These are phyloP conservation scores for Gracilaria vermiculophylla DNA, from an alignment of 23 red algal species.

Conservation along the genomic window DNA sequence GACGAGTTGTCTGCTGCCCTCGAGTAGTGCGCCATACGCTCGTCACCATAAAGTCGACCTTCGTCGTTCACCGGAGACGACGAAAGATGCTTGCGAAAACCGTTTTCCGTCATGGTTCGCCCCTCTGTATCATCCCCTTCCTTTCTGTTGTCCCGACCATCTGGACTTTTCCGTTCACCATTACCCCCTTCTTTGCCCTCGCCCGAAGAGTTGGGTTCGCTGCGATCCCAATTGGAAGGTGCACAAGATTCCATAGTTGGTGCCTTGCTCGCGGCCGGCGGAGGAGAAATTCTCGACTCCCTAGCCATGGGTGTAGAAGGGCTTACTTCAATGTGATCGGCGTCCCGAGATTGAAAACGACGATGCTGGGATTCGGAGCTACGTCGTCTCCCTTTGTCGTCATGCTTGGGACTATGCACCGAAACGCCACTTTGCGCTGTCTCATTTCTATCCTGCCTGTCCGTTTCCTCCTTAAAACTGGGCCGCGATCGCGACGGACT, in stretches of 20 bases:
- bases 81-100: constrained; percentile 1
- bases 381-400: not conserved
- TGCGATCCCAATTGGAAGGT: not conserved
- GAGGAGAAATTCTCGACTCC: not conserved
- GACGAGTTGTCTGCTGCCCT: not conserved
- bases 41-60: not conserved
- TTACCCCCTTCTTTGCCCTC: not conserved
- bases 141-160: not conserved
- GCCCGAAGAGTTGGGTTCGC: not conserved
- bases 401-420: not conserved
- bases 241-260: not conserved
- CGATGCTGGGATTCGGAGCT: not conserved
- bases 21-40: not conserved
- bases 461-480: not conserved
- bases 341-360: not conserved
- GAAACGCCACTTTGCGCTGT: not conserved
- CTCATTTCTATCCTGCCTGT: not conserved
- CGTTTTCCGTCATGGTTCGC: not conserved
- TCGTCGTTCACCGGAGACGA: not conserved
- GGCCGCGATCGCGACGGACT: not conserved
- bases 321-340: constrained; percentile 1
- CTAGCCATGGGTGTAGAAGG: not conserved
- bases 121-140: not conserved
- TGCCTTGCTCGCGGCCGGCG: not conserved
- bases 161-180: not conserved